phyloP scores from a whole-genome alignment of 331 rosid genomes.

The Rosa hybrid region DNA sequence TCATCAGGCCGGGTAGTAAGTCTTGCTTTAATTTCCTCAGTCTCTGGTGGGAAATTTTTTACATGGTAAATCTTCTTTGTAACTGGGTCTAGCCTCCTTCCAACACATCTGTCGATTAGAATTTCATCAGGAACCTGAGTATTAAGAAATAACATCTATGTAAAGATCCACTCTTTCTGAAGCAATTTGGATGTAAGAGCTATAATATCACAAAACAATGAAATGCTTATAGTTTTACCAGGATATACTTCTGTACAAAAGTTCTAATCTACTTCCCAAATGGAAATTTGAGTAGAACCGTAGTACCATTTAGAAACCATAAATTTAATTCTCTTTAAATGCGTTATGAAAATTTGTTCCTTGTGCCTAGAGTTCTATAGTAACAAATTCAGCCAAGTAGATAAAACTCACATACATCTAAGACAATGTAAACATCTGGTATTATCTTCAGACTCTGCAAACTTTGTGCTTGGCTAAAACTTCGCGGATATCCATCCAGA shows the following conservation, averaged over 20 bases:
- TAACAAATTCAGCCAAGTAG: background rate
- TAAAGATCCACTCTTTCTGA: conserved; percentile 10
- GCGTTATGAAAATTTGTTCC: background rate
- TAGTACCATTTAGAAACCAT: background rate
- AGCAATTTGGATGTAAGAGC: background rate
- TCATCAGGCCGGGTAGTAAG: conserved; percentile 82
- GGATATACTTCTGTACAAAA: background rate
- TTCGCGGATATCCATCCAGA: conserved; percentile 95
- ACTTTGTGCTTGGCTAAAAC: conserved; percentile 68
- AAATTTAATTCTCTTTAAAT: no score
- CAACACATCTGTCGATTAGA: conserved; percentile 98
- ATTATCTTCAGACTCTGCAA: conserved; percentile 69
- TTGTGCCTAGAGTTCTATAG: background rate
- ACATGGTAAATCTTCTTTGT: conserved; percentile 85
- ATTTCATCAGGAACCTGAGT: conserved; percentile 99
- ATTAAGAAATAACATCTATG: conserved; percentile 38
- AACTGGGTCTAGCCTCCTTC: conserved; percentile 86
- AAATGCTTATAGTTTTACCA: background rate
- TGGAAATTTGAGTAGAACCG: background rate
- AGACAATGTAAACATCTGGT: conserved; percentile 72
- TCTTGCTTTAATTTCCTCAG: conserved; percentile 76
- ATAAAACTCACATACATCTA: conserved; percentile 66
- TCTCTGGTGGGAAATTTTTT: conserved; percentile 68
- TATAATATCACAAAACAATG: background rate
- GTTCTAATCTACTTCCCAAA: background rate